Base-by-base conservation (phyloP, 352 stramenopile species). In the Phytophthora vignae region DNA sequence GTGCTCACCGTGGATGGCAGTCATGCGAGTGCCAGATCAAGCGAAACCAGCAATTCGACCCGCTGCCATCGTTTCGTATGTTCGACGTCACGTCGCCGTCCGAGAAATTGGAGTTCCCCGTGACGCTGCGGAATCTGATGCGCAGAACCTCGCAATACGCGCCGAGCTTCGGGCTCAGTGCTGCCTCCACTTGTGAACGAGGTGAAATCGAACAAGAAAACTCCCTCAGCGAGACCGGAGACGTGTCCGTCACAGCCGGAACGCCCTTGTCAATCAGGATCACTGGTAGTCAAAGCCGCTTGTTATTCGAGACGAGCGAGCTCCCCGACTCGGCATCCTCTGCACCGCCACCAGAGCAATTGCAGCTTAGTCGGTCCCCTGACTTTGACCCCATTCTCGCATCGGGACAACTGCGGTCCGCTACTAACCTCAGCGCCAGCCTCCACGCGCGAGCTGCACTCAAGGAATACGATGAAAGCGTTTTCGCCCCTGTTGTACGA, bases 1-100 rank as follows among this genome's bases (percentile, higher is more conserved):
- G 15, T 57, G n/a, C 31, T 2, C 68, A 68, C 33, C 65, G 31
- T 31, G 52, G 29, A 21, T 74, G 67, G 60, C 69, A 82, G 53
- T 79, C 71, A 9, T 95, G 83, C 54, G 57, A 72, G 27, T 95
- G 85, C 22, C 81, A 91, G 61, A 25, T 60, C 31, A 72, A 60
- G 10, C 60, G 78, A 53, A 90, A 85, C 33, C 60, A 79, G 10
- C 50, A 69, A 25, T 95, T 95, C 22, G 65, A 78, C 8, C 85
- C 87, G 12, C 74, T 93, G 14, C 87, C 87, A 17, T 75, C 81
- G 7, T 93, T 87, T 67, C 84, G 87, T 0, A 95, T 93, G 87
- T 91, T 95, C 27, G 84, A 95, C 54, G 46, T 84, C n/a, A 83
- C 82, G 0, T 77, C 81, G 9, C 78, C 84, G 14, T 83, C 61